Evolutionary conservation across 2,329 filamentous ascomycete species (phyloP), one percentile per base, ranked within the genome.

Genomic region (Aspergillus vadensis): DNA sequence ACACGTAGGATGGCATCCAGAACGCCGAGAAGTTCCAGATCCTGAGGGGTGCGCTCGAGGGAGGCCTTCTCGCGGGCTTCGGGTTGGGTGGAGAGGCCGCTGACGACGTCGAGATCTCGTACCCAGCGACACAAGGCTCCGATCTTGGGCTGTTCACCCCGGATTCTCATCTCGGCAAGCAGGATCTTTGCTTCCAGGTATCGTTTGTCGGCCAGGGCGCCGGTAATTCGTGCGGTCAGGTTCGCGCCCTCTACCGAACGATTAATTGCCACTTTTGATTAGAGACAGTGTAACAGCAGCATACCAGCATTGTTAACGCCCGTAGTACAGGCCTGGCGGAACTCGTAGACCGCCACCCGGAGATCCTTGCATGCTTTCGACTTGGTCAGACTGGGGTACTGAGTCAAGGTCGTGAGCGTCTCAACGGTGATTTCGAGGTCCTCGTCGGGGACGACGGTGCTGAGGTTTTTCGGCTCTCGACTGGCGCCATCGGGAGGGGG

Each of bases 51-150:
- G 41, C 68, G 69, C 44, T 68, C 38, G 1, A 50, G 43, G 12
- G 62, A 39, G 25, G 30, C 52, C 23, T 64, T 43, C 5, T 72
- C 71, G 49, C 76, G 74, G 2, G 80, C 80, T 2, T 79, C 79
- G 0, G 84, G 77, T 56, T 83, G 79, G 21, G 86, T 85, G 3
- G 86, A 86, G 7, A 90, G 75, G 1, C 87, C 87, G 65, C 85
- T 88, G 53, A 90, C 85, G 23, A 90, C 85, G 67, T 91, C 88
- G 25, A 91, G 77, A 69, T 90, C 88, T 59, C 88, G 83, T 4
- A 91, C 88, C 88, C 88, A 91, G 59, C 88, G 85, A 72, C 88
- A 90, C 7, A 91, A 74, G 1, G 88, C 87, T 19, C 88, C 88
- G 0, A 91, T 76, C 65, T 89, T 89, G 0, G 88, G 88, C 17